These are phyloP conservation scores for Coniochaeta hoffmannii DNA, from an alignment of 2,329 filamentous ascomycete species.

Conservation along the genomic window DNA sequence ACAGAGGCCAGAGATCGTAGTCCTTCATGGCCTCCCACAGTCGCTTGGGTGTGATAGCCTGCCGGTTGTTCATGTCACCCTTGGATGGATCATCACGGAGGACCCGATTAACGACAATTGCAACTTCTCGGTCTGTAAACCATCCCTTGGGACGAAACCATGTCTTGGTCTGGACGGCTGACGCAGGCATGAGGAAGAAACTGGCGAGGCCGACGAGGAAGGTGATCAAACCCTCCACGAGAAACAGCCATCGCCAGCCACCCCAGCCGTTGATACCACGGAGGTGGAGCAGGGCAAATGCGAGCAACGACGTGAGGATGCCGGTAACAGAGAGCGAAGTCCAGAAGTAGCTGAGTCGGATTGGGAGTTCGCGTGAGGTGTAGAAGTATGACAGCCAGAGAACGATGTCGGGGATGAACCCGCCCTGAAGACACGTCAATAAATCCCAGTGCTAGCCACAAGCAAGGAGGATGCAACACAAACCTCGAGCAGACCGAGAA, in stretches of 20 bases:
- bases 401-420: constrained; percentile 20
- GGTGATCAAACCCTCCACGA: constrained; percentile 39
- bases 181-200: constrained; percentile 6
- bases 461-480: background rate
- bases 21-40: constrained; percentile 45
- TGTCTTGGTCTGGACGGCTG: constrained; percentile 5
- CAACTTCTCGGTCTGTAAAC: constrained; percentile 33
- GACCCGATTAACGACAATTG: constrained; percentile 50
- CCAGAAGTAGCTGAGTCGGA: constrained; percentile 31
- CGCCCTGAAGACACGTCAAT: constrained; percentile 13
- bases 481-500: constrained; percentile 18
- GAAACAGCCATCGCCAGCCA: constrained; percentile 42
- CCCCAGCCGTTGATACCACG: constrained; percentile 27
- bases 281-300: constrained; percentile 27
- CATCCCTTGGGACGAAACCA: constrained; percentile 6
- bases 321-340: constrained; percentile 23
- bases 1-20: constrained; percentile 50
- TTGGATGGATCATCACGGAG: constrained; percentile 51
- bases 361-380: constrained; percentile 25
- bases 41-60: constrained; percentile 38
- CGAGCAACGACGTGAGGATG: constrained; percentile 26
- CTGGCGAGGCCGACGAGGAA: constrained; percentile 3
- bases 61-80: constrained; percentile 51
- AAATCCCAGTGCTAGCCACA: background rate
- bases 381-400: constrained; percentile 21